phyloP scores from a whole-genome alignment of 345 rosid genomes.

The Erodium maritimum region DNA sequence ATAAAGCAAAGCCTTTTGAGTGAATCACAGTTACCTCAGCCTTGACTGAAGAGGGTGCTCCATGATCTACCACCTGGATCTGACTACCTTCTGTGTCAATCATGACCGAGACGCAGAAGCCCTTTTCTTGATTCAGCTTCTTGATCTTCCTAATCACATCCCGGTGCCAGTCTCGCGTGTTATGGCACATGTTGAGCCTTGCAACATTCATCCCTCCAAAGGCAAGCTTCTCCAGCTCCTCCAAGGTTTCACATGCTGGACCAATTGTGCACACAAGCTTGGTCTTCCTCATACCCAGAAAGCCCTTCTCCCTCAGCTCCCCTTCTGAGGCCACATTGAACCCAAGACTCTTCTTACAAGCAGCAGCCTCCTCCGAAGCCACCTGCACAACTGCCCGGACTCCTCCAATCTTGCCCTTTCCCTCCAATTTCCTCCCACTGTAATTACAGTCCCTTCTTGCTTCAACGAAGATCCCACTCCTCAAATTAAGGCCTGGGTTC shows the following conservation, averaged over 20 bases:
- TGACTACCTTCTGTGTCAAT: slow-evolving; percentile 74
- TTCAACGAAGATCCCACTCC: neutral
- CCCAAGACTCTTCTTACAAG: slow-evolving; percentile 11
- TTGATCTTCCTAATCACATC: slow-evolving; percentile 51
- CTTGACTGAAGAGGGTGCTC: slow-evolving; percentile 50
- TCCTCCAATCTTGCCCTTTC: neutral
- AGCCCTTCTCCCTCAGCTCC: slow-evolving; percentile 54
- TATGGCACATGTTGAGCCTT: slow-evolving; percentile 66
- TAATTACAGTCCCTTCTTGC: neutral
- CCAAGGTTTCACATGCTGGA: slow-evolving; percentile 46
- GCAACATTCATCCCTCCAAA: slow-evolving; percentile 67
- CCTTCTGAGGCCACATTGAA: slow-evolving; percentile 37
- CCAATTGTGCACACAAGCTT: slow-evolving; percentile 68
- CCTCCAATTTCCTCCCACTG: neutral
- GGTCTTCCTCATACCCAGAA: slow-evolving; percentile 61
- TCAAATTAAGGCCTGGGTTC: neutral
- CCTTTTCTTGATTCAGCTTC: slow-evolving; percentile 39
- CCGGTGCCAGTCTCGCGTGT: slow-evolving; percentile 51
- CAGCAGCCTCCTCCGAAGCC: neutral
- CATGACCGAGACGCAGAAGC: slow-evolving; percentile 51
- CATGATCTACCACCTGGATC: slow-evolving; percentile 67
- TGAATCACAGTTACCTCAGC: slow-evolving; percentile 24
- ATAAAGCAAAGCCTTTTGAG: neutral
- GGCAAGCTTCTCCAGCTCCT: slow-evolving; percentile 51
- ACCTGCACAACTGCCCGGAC: neutral